Percentiles rank a stretch among this genome's conserved stretches.
Evolutionary conservation across 805 yeast species (phyloP).

Genomic region (Kazachstania kunashirensis): DNA sequence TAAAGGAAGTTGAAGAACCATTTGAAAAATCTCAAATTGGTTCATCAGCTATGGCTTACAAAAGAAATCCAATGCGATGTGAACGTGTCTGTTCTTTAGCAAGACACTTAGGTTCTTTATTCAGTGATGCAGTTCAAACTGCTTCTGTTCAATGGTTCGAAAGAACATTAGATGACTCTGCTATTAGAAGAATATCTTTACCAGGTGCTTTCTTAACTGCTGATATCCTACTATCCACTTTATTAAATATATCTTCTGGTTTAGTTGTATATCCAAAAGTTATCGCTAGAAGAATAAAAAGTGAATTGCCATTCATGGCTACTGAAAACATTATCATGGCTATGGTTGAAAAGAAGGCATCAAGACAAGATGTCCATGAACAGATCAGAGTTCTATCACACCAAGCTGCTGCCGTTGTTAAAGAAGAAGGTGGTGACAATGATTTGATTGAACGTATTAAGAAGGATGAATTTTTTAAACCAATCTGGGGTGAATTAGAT

Average conservation of each 20-base stretch:
- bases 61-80: slow-evolving; percentile 98
- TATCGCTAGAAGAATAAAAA: slow-evolving; percentile 86
- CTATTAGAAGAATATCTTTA: slow-evolving; percentile 91
- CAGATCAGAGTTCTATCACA: slow-evolving; percentile 93
- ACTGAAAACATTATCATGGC: slow-evolving; percentile 99
- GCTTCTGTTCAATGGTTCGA: slow-evolving; percentile 99
- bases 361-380: slow-evolving; percentile 98
- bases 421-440: slow-evolving; percentile 97
- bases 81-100: slow-evolving; percentile 98
- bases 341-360: slow-evolving; percentile 96
- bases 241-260: slow-evolving; percentile 88
- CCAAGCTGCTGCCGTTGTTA: slow-evolving; percentile 94
- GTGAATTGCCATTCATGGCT: slow-evolving; percentile 98
- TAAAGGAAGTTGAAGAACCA: slow-evolving; percentile 97
- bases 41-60: slow-evolving; percentile 97
- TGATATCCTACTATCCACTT: slow-evolving; percentile 81
- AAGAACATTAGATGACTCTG: slow-evolving; percentile 96
- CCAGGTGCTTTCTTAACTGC: slow-evolving; percentile 96
- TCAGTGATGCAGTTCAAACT: slow-evolving; percentile 90
- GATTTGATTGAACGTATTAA: slow-evolving; percentile 85
- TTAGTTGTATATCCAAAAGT: slow-evolving; percentile 98
- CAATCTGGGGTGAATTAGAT: slow-evolving; percentile 80
- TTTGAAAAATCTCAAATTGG: slow-evolving; percentile 98
- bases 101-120: slow-evolving; percentile 86
- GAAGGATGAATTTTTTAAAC: slow-evolving; percentile 71